These are phyloP conservation scores for Neurospora pannonica DNA, from an alignment of 495 filamentous ascomycete species.

Conservation along the genomic window DNA sequence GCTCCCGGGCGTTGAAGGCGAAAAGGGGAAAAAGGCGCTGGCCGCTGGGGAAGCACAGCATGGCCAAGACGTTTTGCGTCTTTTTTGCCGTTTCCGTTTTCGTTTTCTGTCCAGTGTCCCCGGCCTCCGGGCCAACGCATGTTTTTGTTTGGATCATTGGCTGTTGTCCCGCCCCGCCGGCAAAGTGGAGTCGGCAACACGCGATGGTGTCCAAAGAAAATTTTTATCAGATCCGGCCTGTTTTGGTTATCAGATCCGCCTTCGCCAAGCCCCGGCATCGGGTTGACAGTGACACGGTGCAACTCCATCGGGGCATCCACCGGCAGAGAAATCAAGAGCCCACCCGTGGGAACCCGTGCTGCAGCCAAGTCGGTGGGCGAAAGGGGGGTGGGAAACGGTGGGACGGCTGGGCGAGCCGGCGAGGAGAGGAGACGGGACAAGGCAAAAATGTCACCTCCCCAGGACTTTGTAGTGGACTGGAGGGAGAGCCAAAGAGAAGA, in stretches of 20 bases:
- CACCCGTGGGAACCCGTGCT: background rate
- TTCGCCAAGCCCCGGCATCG: slow-evolving; percentile 16
- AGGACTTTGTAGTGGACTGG: background rate
- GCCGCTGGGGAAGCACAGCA: background rate
- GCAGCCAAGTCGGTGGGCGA: background rate
- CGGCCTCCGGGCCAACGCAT: background rate
- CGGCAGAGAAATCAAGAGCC: background rate
- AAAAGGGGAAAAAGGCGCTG: background rate
- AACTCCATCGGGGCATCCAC: background rate
- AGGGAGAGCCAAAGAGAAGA: background rate
- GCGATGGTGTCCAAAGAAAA: background rate
- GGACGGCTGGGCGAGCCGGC: background rate
- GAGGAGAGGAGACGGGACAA: background rate
- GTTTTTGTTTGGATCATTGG: background rate
- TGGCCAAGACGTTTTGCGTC: background rate
- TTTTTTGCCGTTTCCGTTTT: background rate
- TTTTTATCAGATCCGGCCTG: slow-evolving; percentile 15
- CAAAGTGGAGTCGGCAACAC: background rate
- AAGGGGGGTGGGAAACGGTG: background rate
- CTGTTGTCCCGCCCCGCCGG: background rate
- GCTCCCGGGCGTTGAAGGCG: background rate
- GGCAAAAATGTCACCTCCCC: background rate
- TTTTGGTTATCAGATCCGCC: slow-evolving; percentile 16
- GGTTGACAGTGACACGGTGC: background rate
- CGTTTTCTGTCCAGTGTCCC: background rate